phyloP scores from a whole-genome alignment of 2,329 filamentous ascomycete species.

The Cladobotryum mycophilum region DNA sequence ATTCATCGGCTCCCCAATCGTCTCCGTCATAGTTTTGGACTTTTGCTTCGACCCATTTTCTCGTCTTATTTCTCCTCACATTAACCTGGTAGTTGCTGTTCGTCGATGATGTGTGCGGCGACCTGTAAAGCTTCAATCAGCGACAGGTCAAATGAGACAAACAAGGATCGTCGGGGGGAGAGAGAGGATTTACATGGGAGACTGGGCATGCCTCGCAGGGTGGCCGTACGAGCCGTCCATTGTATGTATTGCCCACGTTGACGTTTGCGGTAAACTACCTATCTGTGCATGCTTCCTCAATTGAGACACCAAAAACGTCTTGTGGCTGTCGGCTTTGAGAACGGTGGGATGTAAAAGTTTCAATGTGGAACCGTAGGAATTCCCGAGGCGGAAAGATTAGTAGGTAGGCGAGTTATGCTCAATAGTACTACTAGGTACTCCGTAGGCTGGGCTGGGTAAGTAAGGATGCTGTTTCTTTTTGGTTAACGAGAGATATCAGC shows the following conservation, averaged over 20 bases:
- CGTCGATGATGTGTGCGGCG: conserved; percentile 26
- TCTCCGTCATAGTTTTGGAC: conserved; percentile 83
- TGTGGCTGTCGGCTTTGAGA: too few relatives aligned
- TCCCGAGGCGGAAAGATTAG: too few relatives aligned
- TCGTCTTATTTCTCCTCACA: conserved; percentile 81
- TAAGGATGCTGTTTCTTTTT: too few relatives aligned
- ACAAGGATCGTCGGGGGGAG: neutral
- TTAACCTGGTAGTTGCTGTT: conserved; percentile 65
- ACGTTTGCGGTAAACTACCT: neutral
- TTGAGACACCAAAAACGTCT: neutral
- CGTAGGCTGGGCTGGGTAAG: too few relatives aligned
- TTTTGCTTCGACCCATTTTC: conserved; percentile 92
- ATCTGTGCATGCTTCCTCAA: conserved; percentile 9
- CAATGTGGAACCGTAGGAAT: too few relatives aligned
- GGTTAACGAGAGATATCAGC: too few relatives aligned
- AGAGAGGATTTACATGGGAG: conserved; percentile 8
- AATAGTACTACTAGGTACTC: too few relatives aligned
- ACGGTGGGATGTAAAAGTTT: too few relatives aligned
- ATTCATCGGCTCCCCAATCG: conserved; percentile 77
- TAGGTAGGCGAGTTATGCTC: too few relatives aligned
- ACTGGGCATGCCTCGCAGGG: conserved; percentile 8
- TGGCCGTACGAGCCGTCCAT: conserved; percentile 12
- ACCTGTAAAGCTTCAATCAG: conserved; percentile 16
- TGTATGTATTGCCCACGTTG: conserved; percentile 5
- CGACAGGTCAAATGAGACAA: neutral